phyloP scores from a whole-genome alignment of 306 rosid genomes.

The Bauhinia variegata region DNA sequence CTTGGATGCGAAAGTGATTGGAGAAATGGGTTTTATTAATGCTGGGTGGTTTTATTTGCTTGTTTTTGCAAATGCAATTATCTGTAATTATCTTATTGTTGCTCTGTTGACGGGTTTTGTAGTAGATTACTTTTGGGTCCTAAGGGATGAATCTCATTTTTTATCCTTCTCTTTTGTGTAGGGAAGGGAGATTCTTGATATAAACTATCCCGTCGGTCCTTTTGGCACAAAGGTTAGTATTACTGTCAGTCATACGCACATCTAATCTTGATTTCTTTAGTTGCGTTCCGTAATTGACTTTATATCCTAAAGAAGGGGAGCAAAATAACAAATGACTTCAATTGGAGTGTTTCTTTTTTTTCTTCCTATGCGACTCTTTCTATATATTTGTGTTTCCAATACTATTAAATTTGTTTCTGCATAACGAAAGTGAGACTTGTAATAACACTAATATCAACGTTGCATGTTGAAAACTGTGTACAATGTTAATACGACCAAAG shows the following conservation, averaged over 20 bases:
- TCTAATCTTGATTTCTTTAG: constrained; percentile 11
- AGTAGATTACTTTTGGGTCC: no score
- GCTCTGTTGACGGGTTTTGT: background rate
- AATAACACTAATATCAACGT: background rate
- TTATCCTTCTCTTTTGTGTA: constrained; percentile 25
- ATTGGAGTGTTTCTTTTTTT: constrained; percentile 10
- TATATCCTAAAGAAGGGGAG: background rate
- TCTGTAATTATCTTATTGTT: background rate
- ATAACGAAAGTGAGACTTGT: constrained; percentile 3
- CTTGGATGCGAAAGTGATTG: background rate
- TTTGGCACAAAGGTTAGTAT: constrained; percentile 84
- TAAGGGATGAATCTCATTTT: background rate
- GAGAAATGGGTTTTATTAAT: background rate
- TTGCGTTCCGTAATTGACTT: constrained; percentile 10
- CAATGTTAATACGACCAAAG: constrained; percentile 7
- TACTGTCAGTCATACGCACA: background rate
- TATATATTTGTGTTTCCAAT: no score
- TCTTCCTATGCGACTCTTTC: background rate
- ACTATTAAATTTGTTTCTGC: background rate
- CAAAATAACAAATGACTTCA: background rate
- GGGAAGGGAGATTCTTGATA: constrained; percentile 68
- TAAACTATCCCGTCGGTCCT: constrained; percentile 72
- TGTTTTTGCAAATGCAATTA: background rate
- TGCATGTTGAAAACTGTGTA: background rate
- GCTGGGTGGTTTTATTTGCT: background rate